Evolutionary conservation across 352 stramenopile genomes (phyloP).

Genomic region (Phytopythium boreale): DNA sequence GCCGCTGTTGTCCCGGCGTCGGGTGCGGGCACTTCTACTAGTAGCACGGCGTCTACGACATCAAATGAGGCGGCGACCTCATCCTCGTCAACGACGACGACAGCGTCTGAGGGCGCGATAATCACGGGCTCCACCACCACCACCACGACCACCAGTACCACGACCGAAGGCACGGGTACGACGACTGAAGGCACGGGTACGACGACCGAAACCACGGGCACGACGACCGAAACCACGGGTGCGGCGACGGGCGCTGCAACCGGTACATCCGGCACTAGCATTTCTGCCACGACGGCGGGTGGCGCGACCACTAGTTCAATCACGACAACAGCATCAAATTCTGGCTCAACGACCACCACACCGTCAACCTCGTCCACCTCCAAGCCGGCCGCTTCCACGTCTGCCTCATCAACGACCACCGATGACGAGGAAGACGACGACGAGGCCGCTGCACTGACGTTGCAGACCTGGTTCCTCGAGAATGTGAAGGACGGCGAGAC

Average conservation of each 20-base stretch:
- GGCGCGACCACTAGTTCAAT: not conserved
- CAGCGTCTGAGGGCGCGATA: not conserved
- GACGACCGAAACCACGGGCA: not conserved
- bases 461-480: constrained; percentile 25
- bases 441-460: constrained; percentile 6
- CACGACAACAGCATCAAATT: not conserved
- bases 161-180: not conserved
- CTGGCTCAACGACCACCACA: constrained; percentile 4
- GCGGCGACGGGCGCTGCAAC: not conserved
- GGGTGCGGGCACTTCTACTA: not conserved
- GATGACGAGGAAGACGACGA: not conserved
- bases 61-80: not conserved
- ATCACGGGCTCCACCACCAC: not conserved
- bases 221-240: not conserved
- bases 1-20: not conserved
- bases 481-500: constrained; percentile 33
- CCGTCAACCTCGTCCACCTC: constrained; percentile 13
- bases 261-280: not conserved
- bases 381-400: constrained; percentile 10
- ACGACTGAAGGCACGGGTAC: not conserved
- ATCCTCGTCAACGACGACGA: not conserved
- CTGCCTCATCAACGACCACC: constrained; percentile 3
- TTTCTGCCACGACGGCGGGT: not conserved
- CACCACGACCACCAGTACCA: not conserved
- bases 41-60: constrained; percentile 1